Evolutionary conservation across 2,329 filamentous ascomycete species (phyloP).

Genomic region (Cordyceps militaris): DNA sequence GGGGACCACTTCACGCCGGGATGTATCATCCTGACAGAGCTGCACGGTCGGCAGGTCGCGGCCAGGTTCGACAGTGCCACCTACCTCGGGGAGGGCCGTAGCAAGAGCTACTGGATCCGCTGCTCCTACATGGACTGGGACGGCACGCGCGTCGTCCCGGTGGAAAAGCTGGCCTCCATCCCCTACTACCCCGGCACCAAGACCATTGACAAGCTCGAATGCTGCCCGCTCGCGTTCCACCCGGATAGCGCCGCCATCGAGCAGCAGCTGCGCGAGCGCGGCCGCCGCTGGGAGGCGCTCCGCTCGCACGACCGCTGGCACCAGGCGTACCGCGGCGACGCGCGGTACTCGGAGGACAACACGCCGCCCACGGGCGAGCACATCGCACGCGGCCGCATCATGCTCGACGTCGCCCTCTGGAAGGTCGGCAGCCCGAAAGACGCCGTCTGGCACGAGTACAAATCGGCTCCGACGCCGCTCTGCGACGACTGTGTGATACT

Average conservation of each 20-base stretch:
- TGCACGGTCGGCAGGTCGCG: conserved; percentile 68
- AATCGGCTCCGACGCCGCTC: conserved; percentile 47
- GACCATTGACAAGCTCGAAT: conserved; percentile 71
- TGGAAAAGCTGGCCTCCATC: conserved; percentile 62
- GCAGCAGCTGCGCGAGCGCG: conserved; percentile 64
- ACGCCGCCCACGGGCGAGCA: conserved; percentile 60
- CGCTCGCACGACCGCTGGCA: conserved; percentile 74
- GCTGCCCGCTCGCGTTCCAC: conserved; percentile 76
- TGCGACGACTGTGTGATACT: conserved; percentile 78
- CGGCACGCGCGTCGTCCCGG: conserved; percentile 76
- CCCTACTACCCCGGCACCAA: conserved; percentile 69
- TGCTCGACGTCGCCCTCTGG: conserved; percentile 79
- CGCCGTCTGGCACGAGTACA: conserved; percentile 46
- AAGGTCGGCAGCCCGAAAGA: conserved; percentile 84
- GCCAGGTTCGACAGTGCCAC: conserved; percentile 78
- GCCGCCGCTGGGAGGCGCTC: conserved; percentile 76
- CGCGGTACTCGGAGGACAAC: conserved; percentile 47
- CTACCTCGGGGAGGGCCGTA: conserved; percentile 60
- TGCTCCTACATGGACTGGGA: conserved; percentile 81
- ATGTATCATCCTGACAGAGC: conserved; percentile 68
- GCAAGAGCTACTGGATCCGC: conserved; percentile 69
- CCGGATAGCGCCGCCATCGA: conserved; percentile 60
- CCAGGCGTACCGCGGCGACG: conserved; percentile 73
- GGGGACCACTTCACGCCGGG: conserved; percentile 89
- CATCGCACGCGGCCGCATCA: conserved; percentile 55